Conservation (phyloP, 176 grass and related monocot genomes). For the Cenchrus americanus region DNA sequence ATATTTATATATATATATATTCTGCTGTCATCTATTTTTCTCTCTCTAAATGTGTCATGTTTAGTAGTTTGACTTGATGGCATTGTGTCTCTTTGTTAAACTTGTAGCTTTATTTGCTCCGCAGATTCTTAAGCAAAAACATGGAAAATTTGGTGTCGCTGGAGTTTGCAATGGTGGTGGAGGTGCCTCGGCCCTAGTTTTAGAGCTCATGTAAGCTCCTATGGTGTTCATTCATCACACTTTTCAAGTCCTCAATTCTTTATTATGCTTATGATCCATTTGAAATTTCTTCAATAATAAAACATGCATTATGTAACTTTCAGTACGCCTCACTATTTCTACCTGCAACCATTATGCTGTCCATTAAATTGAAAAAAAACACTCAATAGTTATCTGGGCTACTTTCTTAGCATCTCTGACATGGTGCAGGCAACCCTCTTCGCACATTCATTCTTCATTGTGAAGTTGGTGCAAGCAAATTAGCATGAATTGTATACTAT, state of each 20-base stretch:
- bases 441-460: constrained; percentile 36
- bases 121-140: constrained; percentile 76
- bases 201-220: constrained; percentile 80
- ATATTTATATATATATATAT: no score
- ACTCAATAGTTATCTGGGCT: neutral
- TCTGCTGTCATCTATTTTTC: neutral
- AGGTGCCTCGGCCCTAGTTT: constrained; percentile 79
- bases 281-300: neutral
- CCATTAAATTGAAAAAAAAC: neutral
- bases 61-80: neutral
- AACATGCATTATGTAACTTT: neutral
- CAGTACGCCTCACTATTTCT: neutral
- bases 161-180: constrained; percentile 96
- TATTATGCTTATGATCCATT: no score
- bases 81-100: constrained; percentile 13
- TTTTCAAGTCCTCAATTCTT: neutral
- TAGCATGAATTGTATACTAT: constrained; percentile 22
- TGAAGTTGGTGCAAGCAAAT: constrained; percentile 32
- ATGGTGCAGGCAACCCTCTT: constrained; percentile 48
- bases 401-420: constrained; percentile 17
- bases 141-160: constrained; percentile 84
- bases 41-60: neutral
- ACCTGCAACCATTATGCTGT: neutral
- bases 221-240: neutral
- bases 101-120: neutral